phyloP scores from a whole-genome alignment of 164 flowering plant species.

The Santalum album region DNA sequence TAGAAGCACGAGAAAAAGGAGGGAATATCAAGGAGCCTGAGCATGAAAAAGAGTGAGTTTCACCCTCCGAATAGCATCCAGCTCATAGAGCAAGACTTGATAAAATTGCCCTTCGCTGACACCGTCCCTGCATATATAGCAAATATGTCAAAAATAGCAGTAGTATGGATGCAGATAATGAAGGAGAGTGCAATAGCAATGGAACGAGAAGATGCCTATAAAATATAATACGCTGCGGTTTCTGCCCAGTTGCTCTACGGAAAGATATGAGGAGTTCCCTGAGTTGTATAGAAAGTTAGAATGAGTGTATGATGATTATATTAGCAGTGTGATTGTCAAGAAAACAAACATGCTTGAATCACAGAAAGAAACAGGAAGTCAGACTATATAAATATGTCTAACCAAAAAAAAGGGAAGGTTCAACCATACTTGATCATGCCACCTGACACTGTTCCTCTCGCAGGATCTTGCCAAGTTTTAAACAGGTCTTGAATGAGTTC shows the following conservation, averaged over 20 bases:
- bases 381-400: background rate
- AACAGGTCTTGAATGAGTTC: constrained; percentile 2
- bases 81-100: constrained; percentile 74
- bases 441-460: background rate
- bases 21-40: too few relatives aligned
- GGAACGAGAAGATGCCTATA: constrained; percentile 43
- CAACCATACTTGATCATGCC: constrained; percentile 2
- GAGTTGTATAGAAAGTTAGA: background rate
- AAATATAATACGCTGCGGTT: constrained; percentile 89
- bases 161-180: background rate
- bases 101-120: constrained; percentile 89
- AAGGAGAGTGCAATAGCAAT: background rate
- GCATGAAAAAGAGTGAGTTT: background rate
- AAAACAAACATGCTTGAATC: too few relatives aligned
- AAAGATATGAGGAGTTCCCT: constrained; percentile 93
- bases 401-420: background rate
- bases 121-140: constrained; percentile 55
- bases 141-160: background rate
- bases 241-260: constrained; percentile 80
- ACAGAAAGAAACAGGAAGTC: background rate
- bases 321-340: too few relatives aligned
- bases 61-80: constrained; percentile 89
- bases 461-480: constrained; percentile 1
- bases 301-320: too few relatives aligned
- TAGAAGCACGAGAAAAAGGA: too few relatives aligned